Evolutionary conservation across 345 rosid genomes (phyloP), one percentile per base, ranked within the genome.

Genomic region (Euphorbia tirucalli): DNA sequence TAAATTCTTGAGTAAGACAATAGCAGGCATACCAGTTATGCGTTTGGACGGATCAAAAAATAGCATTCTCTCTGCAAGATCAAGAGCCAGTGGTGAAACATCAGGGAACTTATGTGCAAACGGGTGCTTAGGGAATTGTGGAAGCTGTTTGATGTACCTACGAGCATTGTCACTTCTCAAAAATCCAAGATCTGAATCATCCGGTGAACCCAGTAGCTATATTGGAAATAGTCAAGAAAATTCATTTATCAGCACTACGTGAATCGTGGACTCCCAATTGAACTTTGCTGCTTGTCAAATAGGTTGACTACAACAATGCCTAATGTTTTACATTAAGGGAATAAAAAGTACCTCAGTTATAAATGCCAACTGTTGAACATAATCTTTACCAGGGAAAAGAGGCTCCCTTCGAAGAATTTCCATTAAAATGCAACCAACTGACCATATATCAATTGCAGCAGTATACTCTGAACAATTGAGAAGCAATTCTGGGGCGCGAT

Each of bases 341-440:
- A 54, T 67, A 52, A 70, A 64, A 21, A 60, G 68, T 85, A 91
- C 98, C 96, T 91, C 88, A 7, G 90, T 93, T 66, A 91, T 91
- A 64, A 93, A 89, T 56, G 74, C 84, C 69, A 91, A 78, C 74
- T 91, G 98, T 61, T 93, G 97, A 70, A 88, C 90, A 71, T 93
- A 93, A 75, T 93, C 96, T 89, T 87, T 93, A 49, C 97, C 97
- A 0, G 92, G 89, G 30, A 89, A 89, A 54, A 93, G 91, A 3
- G 97, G 88, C 68, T 91, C 92, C 80, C 93, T 84, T 67, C 79
- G 82, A 15, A 88, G 68, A 31, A 91, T 85, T 78, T 91, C 97
- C 97, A 91, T 85, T 64, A 93, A 77, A 68, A 91, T 93, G 85
- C 98, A 93, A 77, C 98, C 97, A 72, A 93, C 98, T 11, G 96